A percentile compares a stretch with the other conserved stretches of the same genome.
phyloP scores from a whole-genome alignment of 441 rosid genomes.

The Populus hybrid region DNA sequence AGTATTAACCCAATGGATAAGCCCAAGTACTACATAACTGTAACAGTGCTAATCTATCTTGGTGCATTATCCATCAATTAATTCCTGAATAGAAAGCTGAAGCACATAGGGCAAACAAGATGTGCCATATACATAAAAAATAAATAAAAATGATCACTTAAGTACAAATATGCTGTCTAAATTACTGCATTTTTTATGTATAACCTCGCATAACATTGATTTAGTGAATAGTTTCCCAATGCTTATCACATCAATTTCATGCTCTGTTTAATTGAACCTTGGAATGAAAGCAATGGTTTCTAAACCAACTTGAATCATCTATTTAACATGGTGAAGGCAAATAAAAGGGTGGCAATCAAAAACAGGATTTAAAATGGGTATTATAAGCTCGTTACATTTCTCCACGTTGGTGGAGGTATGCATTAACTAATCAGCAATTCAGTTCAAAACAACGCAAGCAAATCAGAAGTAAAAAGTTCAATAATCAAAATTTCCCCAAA shows the following conservation, averaged over 20 bases:
- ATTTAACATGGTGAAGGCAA: background rate
- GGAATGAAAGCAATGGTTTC: background rate
- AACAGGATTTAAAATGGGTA: background rate
- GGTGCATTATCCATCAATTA: background rate
- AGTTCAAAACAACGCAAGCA: background rate
- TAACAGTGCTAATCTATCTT: background rate
- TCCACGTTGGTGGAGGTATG: background rate
- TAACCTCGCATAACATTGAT: background rate
- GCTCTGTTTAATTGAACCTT: background rate
- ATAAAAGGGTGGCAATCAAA: background rate
- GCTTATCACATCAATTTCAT: background rate
- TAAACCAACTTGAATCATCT: background rate
- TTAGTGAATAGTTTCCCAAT: background rate
- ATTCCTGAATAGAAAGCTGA: background rate
- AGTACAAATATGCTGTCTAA: background rate
- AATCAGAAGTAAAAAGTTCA: background rate
- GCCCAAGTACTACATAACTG: background rate
- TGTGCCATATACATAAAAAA: background rate
- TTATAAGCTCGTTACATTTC: background rate
- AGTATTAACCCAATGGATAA: background rate
- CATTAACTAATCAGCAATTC: background rate
- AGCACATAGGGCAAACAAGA: background rate
- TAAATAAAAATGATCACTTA: background rate
- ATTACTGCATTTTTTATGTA: background rate
- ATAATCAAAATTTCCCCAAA: background rate